phyloP scores from a whole-genome alignment of 495 filamentous ascomycete genomes.

The Hyphodiscus hymeniophilus region DNA sequence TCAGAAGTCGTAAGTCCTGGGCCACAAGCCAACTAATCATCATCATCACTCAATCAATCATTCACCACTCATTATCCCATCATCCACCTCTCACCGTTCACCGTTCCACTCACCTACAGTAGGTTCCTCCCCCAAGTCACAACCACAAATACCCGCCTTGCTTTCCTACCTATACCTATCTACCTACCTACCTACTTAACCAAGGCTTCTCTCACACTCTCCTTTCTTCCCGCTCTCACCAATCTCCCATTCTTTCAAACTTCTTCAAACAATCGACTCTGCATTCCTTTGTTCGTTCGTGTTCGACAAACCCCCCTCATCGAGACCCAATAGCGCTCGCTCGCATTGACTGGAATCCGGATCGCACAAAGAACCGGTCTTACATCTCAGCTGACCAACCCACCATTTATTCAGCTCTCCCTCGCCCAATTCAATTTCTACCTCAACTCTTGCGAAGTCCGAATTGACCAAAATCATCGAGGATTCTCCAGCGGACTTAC shows the following conservation, averaged over 20 bases:
- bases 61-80: no score
- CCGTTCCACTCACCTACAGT: no score
- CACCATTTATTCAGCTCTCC: neutral
- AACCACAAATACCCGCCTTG: no score
- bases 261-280: neutral
- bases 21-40: neutral
- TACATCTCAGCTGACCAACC: slow-evolving; percentile 16
- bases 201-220: neutral
- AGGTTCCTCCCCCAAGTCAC: no score
- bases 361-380: slow-evolving; percentile 20
- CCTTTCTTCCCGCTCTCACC: neutral
- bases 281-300: slow-evolving; percentile 4
- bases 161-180: no score
- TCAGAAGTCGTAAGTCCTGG: neutral
- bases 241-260: neutral
- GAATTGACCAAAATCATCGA: neutral
- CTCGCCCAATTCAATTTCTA: neutral
- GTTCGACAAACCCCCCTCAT: slow-evolving; percentile 3
- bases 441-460: slow-evolving; percentile 1
- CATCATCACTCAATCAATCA: neutral
- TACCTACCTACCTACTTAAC: no score
- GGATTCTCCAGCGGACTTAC: slow-evolving; percentile 11
- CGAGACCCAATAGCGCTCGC: slow-evolving; percentile 4
- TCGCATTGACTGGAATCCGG: slow-evolving; percentile 22
- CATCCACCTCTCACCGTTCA: no score